phyloP scores from a whole-genome alignment of 805 yeast genomes.

The Jamesozyma spencerorum region DNA sequence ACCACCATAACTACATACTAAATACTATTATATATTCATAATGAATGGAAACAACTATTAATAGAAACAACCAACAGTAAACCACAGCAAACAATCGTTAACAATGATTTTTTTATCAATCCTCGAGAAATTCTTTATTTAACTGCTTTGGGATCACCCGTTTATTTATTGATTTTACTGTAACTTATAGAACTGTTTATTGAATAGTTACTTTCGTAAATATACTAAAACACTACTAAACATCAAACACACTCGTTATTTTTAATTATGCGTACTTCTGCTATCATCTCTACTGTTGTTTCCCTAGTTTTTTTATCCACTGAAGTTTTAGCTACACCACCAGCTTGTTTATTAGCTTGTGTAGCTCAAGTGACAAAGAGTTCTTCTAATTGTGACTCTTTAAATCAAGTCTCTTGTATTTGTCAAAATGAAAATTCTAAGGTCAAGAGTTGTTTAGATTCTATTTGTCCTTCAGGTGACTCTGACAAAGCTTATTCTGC shows the following conservation, averaged over 20 bases:
- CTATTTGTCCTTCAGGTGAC: slow-evolving; percentile 58
- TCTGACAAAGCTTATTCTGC: slow-evolving; percentile 50
- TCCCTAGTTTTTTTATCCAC: slow-evolving; percentile 22
- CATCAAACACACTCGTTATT: slow-evolving; percentile 1
- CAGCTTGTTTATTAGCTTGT: slow-evolving; percentile 89
- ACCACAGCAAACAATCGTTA: not conserved
- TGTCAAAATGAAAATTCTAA: slow-evolving; percentile 48
- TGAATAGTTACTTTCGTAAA: not conserved
- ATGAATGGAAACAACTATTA: no score
- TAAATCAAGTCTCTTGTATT: slow-evolving; percentile 60
- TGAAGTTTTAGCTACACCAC: slow-evolving; percentile 60
- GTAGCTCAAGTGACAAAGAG: slow-evolving; percentile 56
- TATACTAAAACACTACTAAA: not conserved
- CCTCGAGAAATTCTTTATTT: not conserved
- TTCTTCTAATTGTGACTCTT: slow-evolving; percentile 44
- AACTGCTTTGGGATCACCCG: not conserved
- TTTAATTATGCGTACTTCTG: slow-evolving; percentile 22
- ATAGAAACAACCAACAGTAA: not conserved
- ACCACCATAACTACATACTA: no score
- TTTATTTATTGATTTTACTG: not conserved
- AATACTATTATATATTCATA: no score
- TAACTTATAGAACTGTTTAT: no score
- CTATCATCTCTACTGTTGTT: slow-evolving; percentile 21
- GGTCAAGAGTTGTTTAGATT: slow-evolving; percentile 53
- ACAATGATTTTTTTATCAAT: no score